Base-by-base conservation (phyloP, 2,329 filamentous ascomycete genomes). In the Fonsecaea erecta region DNA sequence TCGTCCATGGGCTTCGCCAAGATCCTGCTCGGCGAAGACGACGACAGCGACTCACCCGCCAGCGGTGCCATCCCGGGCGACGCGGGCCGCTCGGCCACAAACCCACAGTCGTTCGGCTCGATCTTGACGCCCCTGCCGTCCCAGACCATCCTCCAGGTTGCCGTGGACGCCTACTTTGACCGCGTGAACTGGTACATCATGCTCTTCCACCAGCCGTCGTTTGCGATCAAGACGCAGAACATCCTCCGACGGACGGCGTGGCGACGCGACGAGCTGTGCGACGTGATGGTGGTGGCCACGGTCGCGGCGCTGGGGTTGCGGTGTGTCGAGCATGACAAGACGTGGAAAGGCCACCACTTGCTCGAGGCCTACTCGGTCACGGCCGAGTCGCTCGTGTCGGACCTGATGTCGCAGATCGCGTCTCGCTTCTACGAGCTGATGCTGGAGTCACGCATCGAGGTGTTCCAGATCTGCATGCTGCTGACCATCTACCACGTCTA, bases 101-200 rank as follows among this genome's bases (percentile, higher is more conserved):
- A 48, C 26, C 24, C 40, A 2, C 63, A 61, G 40, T n/a, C 35
- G 12, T 62, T 62, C 34, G 28, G 30, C 52, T 62, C 35, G 21
- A 57, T 57, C 26, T 51, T 59, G n/a, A 62, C 57, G 14, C 53
- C 52, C 5, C 52, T 37, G 30, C 52, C 46, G 9, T 43, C 52
- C 26, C 52, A n/a, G 40, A 58, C 18, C 43, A 40, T 65, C 26
- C 35, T 65, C 24, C 52, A 61, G 30, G 24, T 54, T 52, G 63
- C 58, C 1, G 53, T 72, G 3, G 70, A 72, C 21, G 71, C 62
- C 28, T 72, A 72, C 35, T 72, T 72, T 56, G 62, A 70, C 21
- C 57, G 71, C 43, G 60, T 72, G 26, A 63, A 72, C 48, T 72
- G 71, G 71, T 72, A 70, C 28, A 68, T 72, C 16, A 62, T 70